Evolutionary conservation across 2,329 filamentous ascomycete genomes (phyloP).

Genomic region (Trichoderma polysporum): DNA sequence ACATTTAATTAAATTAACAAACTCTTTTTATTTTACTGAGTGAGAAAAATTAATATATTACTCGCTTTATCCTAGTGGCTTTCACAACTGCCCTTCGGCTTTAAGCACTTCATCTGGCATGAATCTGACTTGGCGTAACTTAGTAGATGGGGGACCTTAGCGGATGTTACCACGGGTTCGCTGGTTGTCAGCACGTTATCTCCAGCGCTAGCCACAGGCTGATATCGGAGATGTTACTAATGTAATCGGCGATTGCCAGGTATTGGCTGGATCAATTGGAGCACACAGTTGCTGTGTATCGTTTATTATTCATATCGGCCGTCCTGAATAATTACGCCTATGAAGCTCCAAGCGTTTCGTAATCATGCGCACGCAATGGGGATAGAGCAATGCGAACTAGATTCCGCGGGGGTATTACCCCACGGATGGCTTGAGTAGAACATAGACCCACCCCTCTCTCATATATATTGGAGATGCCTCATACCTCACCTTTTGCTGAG

Average conservation of each 20-base stretch:
- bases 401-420: background rate
- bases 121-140: background rate
- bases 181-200: constrained; percentile 8
- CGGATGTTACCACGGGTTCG: background rate
- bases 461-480: background rate
- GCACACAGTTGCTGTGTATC: background rate
- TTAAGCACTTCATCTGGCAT: no score
- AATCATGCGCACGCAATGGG: background rate
- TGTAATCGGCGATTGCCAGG: background rate
- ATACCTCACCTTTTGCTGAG: background rate
- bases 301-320: background rate
- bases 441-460: background rate
- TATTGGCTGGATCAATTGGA: background rate
- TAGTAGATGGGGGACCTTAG: background rate
- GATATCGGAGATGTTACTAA: background rate
- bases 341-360: background rate
- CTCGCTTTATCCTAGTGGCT: no score
- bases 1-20: no score
- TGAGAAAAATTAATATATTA: no score
- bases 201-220: background rate
- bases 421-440: background rate
- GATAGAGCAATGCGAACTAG: background rate
- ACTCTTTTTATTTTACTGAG: no score
- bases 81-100: no score
- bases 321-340: background rate